Evolutionary conservation across 2,329 filamentous ascomycete species (phyloP).

Genomic region (Penicillium brevicompactum): DNA sequence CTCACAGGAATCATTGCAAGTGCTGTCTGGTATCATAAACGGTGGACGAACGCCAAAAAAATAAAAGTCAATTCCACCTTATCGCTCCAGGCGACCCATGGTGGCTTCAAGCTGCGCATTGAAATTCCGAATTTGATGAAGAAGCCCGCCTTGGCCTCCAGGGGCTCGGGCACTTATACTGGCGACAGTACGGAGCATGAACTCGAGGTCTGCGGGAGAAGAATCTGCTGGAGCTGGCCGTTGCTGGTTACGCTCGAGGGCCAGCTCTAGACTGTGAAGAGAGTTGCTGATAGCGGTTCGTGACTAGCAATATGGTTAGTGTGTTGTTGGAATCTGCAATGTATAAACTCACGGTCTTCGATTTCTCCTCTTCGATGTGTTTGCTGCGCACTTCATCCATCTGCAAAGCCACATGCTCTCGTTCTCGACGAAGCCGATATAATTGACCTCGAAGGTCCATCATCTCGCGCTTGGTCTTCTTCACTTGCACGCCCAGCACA

Average conservation of each 20-base stretch:
- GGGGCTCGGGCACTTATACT: conserved; percentile 43
- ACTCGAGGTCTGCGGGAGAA: conserved; percentile 43
- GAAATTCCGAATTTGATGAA: conserved; percentile 45
- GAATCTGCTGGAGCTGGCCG: conserved; percentile 24
- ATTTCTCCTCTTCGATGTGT: conserved; percentile 43
- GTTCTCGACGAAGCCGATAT: conserved; percentile 50
- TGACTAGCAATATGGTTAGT: conserved; percentile 31
- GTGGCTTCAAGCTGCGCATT: conserved; percentile 46
- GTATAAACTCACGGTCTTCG: conserved; percentile 33
- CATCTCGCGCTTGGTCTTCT: conserved; percentile 48
- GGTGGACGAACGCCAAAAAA: not conserved
- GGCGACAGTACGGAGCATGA: conserved; percentile 45
- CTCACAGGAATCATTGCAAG: not conserved
- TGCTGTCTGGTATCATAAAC: conserved; percentile 10
- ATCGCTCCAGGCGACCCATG: conserved; percentile 30
- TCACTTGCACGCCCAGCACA: conserved; percentile 48
- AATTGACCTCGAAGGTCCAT: conserved; percentile 50
- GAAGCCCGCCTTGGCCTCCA: conserved; percentile 42
- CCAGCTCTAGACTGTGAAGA: conserved; percentile 45
- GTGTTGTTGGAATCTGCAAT: not conserved
- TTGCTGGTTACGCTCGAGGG: conserved; percentile 41
- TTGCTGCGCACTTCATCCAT: conserved; percentile 52
- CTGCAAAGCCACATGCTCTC: conserved; percentile 52
- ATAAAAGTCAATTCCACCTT: conserved; percentile 6
- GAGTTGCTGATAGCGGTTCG: conserved; percentile 46